These are phyloP conservation scores for Euphorbia celastroides DNA, from an alignment of 441 rosid genomes.

Conservation along the genomic window DNA sequence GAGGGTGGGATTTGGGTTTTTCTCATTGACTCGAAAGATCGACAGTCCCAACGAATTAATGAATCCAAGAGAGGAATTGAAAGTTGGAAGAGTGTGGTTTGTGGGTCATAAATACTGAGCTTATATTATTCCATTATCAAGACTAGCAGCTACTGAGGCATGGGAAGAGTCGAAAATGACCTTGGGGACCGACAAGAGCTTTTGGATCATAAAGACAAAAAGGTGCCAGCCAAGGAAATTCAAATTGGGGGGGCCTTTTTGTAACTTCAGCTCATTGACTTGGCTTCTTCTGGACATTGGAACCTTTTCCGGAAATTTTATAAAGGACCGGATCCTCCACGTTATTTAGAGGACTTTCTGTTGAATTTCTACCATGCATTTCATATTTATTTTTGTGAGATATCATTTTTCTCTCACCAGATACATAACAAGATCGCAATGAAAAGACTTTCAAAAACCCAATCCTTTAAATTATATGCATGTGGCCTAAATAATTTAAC, in stretches of 20 bases:
- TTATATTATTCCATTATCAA: not conserved
- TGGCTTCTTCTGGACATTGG: constrained; percentile 8
- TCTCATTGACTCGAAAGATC: constrained; percentile 17
- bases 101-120: not conserved
- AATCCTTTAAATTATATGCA: too few relatives aligned
- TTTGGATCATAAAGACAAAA: not conserved
- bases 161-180: constrained; percentile 2
- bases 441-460: too few relatives aligned
- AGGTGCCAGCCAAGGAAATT: not conserved
- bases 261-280: constrained; percentile 10
- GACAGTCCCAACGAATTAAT: constrained; percentile 6
- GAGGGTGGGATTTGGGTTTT: not conserved
- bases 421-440: too few relatives aligned
- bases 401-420: too few relatives aligned
- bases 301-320: too few relatives aligned
- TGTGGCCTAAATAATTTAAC: too few relatives aligned
- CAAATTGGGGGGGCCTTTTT: not conserved
- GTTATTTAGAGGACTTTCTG: too few relatives aligned
- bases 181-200: constrained; percentile 6
- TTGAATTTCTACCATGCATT: too few relatives aligned
- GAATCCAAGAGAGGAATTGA: not conserved
- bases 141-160: not conserved
- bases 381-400: too few relatives aligned
- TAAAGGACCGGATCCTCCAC: too few relatives aligned
- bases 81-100: not conserved